Base-by-base conservation (phyloP, 306 rosid species). In the Cucumis melo region DNA sequence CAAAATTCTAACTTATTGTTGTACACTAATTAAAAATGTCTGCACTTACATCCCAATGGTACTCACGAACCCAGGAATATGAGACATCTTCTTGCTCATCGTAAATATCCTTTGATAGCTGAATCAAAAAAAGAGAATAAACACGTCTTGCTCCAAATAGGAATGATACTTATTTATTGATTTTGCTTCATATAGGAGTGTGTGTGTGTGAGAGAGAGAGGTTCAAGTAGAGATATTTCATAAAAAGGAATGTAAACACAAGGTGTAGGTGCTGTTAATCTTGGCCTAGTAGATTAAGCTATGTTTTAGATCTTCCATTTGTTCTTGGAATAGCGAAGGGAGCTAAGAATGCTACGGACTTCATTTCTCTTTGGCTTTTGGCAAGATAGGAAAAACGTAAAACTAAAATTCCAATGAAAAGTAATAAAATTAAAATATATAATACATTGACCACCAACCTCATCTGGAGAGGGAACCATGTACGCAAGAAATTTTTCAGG, bases 401-500 rank as follows among this genome's bases (percentile, higher is more conserved):
- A 70, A 54, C 44, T 10, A 19, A 2, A n/a, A 19, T 75, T 17
- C 58, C 20, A 48, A 62, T 34, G 14, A 34, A 8, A 20, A 55
- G 7, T 38, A 34, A 6, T 6, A 12, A 24, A 1, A 59, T 6
- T 39, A 7, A 27, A 38, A 17, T 19, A 8, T 48, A 34, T 6
- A 32, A 41, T 11, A 5, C 54, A 77, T 50, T 17, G 14, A n/a
- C 72, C 14, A n/a, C 72, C 14, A 46, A 95, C 99, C 93, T 95
- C 98, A 79, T 91, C 94, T 3, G 87, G 96, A 81, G 96, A 73
- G 63, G 99, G 99, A 66, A 87, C 91, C 97, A 95, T 88, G 86
- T 95, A 92, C 10, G 98, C 98, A 84, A 95, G 85, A 90, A 92
- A 95, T 75, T 89, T 93, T 84, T 93, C 98, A 10, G 96, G 89